phyloP scores from a whole-genome alignment of 345 rosid genomes.

The Lenwebbia sp. region DNA sequence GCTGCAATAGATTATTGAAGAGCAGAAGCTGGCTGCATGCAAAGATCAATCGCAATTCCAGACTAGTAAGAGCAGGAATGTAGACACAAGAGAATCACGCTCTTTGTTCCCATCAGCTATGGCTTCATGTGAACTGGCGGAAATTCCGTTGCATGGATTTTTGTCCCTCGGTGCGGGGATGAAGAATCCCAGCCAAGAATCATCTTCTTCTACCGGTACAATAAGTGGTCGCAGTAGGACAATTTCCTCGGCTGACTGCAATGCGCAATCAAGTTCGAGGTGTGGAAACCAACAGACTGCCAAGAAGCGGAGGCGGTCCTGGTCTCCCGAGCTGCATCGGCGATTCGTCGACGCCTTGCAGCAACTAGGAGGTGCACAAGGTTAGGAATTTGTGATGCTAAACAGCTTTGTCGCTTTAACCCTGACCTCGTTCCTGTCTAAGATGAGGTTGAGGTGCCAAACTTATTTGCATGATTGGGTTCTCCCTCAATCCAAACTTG shows the following conservation, averaged over 20 bases:
- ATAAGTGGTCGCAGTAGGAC: background rate
- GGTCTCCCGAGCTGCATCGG: constrained; percentile 38
- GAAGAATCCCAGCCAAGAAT: background rate
- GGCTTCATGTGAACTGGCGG: background rate
- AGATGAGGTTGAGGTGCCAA: background rate
- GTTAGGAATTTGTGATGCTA: constrained; percentile 3
- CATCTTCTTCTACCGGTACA: background rate
- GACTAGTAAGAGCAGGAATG: constrained; percentile 16
- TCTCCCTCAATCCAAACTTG: background rate
- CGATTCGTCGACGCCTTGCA: constrained; percentile 27
- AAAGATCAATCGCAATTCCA: constrained; percentile 14
- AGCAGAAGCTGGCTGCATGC: background rate
- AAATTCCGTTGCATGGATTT: constrained; percentile 1
- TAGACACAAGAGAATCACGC: background rate
- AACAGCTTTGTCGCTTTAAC: background rate
- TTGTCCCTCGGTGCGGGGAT: background rate
- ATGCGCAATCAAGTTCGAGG: background rate
- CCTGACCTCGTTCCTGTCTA: background rate
- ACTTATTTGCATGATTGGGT: background rate
- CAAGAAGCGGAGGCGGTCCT: constrained; percentile 37
- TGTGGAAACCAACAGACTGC: background rate
- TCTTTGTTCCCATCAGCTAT: background rate
- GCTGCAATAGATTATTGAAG: constrained; percentile 32
- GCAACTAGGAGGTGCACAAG: constrained; percentile 34
- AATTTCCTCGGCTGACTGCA: background rate